Conservation (phyloP, 352 stramenopile species). For the Phytopythium oedochilum region DNA sequence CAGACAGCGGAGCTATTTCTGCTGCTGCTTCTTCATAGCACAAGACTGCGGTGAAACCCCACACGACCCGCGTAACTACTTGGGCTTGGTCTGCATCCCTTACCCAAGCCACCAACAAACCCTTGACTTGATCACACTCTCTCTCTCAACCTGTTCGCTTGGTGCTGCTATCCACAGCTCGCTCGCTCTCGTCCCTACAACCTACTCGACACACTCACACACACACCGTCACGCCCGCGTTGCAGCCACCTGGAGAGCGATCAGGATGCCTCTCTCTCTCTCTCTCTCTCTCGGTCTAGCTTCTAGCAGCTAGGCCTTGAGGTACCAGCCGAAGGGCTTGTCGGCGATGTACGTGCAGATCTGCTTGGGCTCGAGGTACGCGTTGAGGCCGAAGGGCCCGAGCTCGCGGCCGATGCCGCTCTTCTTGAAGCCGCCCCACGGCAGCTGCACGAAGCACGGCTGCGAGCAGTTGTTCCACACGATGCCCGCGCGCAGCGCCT, state of each 20-base stretch:
- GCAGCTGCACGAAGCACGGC: conserved; percentile 52
- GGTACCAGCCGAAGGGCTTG: conserved; percentile 66
- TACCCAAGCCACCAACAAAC: no score
- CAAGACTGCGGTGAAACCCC: no score
- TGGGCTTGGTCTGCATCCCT: no score
- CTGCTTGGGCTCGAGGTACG: conserved; percentile 69
- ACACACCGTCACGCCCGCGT: no score
- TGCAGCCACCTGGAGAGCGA: no score
- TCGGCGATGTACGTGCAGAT: conserved; percentile 66
- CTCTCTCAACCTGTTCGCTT: neutral
- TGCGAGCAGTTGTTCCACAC: conserved; percentile 74
- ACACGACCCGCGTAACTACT: no score
- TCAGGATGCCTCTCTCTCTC: no score
- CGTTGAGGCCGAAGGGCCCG: conserved; percentile 52
- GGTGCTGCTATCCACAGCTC: neutral
- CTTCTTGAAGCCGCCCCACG: conserved; percentile 86
- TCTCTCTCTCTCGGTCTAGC: no score
- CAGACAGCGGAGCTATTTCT: no score
- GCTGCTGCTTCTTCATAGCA: no score
- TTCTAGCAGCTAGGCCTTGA: conserved; percentile 14
- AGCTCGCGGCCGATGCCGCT: conserved; percentile 72
- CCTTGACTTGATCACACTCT: no score
- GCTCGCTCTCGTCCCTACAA: neutral
- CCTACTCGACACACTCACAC: neutral
- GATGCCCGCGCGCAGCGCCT: conserved; percentile 45